These are phyloP conservation scores for Didymella lethalis DNA, from an alignment of 2,329 filamentous ascomycete species.

Conservation along the genomic window DNA sequence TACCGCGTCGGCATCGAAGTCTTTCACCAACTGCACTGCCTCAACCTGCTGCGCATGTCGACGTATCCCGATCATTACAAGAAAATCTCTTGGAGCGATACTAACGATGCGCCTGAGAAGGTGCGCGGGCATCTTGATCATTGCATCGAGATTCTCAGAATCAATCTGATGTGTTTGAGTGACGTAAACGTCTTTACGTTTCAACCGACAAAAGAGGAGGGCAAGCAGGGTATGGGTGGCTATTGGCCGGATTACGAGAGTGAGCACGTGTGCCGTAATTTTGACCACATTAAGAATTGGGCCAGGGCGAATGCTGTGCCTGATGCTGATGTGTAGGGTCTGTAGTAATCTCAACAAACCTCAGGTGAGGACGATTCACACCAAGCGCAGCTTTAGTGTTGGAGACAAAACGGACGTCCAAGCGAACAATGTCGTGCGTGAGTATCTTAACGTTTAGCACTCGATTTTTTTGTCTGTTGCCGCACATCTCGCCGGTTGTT, in stretches of 20 bases:
- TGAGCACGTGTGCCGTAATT: conserved; percentile 46
- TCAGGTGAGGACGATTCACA: neutral
- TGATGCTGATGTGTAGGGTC: conserved; percentile 28
- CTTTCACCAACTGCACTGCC: conserved; percentile 59
- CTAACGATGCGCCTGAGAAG: conserved; percentile 40
- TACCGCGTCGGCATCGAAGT: conserved; percentile 68
- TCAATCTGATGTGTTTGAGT: conserved; percentile 48
- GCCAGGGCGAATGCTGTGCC: conserved; percentile 46
- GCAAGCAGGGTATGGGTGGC: conserved; percentile 29
- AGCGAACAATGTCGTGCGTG: no score
- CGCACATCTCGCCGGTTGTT: no score
- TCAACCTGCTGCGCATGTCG: conserved; percentile 47
- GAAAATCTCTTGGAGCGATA: conserved; percentile 39
- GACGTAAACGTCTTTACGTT: conserved; percentile 50
- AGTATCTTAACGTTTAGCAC: no score
- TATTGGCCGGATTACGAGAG: conserved; percentile 45
- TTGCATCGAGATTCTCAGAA: conserved; percentile 49
- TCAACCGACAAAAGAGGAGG: conserved; percentile 26
- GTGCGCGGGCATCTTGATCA: conserved; percentile 43
- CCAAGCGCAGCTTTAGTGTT: neutral
- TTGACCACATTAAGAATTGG: conserved; percentile 46
- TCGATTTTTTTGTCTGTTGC: no score
- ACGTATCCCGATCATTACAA: conserved; percentile 47
- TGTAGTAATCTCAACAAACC: neutral
- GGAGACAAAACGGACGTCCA: no score